Evolutionary conservation across 2,329 filamentous ascomycete species (phyloP).

Genomic region (Trichoderma asperellum): DNA sequence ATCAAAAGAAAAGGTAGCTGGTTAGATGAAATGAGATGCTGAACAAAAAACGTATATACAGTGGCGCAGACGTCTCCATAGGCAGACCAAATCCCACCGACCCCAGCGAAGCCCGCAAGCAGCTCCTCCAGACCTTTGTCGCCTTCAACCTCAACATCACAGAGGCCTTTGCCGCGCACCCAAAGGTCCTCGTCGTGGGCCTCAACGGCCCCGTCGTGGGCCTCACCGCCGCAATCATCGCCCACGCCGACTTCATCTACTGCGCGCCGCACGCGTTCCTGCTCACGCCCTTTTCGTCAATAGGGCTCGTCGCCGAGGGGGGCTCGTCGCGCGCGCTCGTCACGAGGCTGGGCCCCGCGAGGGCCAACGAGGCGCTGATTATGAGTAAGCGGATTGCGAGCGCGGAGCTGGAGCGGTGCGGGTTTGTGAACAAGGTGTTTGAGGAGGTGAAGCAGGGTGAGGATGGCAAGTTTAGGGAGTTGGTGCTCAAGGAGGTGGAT

Average conservation of each 20-base stretch:
- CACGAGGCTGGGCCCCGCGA: slow-evolving; percentile 74
- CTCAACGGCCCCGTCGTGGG: slow-evolving; percentile 93
- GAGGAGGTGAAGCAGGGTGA: slow-evolving; percentile 60
- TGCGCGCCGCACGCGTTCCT: slow-evolving; percentile 79
- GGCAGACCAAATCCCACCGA: slow-evolving; percentile 48
- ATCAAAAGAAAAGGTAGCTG: no score
- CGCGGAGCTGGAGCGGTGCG: slow-evolving; percentile 72
- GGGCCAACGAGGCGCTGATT: slow-evolving; percentile 90
- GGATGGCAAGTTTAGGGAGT: slow-evolving; percentile 67
- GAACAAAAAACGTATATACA: slow-evolving; percentile 48
- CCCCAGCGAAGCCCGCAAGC: slow-evolving; percentile 46
- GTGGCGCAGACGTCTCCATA: slow-evolving; percentile 77
- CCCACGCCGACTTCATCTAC: slow-evolving; percentile 92
- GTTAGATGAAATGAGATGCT: no score
- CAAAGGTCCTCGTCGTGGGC: slow-evolving; percentile 88
- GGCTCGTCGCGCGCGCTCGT: slow-evolving; percentile 79
- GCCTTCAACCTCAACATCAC: slow-evolving; percentile 88
- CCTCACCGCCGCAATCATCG: slow-evolving; percentile 80
- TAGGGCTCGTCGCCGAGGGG: slow-evolving; percentile 90
- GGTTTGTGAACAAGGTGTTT: slow-evolving; percentile 88
- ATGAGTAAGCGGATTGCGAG: slow-evolving; percentile 79
- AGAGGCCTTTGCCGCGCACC: slow-evolving; percentile 87
- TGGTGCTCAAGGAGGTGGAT: slow-evolving; percentile 79
- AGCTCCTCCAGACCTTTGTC: slow-evolving; percentile 73
- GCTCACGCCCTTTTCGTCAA: slow-evolving; percentile 86